Conservation (phyloP, 2,329 filamentous ascomycete species). For the Alternaria gansuensis region DNA sequence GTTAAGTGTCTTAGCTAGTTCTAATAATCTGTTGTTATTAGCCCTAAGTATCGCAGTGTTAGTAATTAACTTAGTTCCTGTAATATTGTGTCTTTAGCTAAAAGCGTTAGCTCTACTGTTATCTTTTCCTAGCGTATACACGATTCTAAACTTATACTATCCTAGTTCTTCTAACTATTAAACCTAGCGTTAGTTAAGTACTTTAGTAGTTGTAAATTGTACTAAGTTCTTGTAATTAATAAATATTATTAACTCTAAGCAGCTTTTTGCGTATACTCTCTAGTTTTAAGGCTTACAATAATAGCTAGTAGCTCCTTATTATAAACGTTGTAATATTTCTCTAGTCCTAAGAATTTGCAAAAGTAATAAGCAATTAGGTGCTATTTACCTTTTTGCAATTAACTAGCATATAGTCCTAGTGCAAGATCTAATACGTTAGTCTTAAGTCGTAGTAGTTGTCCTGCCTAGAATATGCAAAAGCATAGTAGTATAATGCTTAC, state of each 20-base stretch:
- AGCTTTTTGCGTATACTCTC: slow-evolving; percentile 9
- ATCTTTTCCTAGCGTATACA: too few species aligned
- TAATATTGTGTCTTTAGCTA: too few species aligned
- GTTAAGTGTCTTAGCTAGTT: background rate
- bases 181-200: too few species aligned
- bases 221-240: slow-evolving; percentile 35
- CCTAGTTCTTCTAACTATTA: too few species aligned
- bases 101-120: background rate
- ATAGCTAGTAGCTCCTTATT: slow-evolving; percentile 52
- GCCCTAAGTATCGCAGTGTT: background rate
- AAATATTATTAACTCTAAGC: slow-evolving; percentile 34
- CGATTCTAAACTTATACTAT: too few species aligned
- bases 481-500: slow-evolving; percentile 27
- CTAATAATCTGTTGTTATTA: slow-evolving; percentile 1
- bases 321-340: slow-evolving; percentile 48
- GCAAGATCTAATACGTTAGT: slow-evolving; percentile 31
- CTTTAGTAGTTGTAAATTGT: background rate
- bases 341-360: slow-evolving; percentile 27
- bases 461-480: slow-evolving; percentile 24
- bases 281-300: slow-evolving; percentile 38
- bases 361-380: slow-evolving; percentile 33
- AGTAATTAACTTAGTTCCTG: background rate
- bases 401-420: slow-evolving; percentile 5
- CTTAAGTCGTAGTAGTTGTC: slow-evolving; percentile 27
- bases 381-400: slow-evolving; percentile 5